Evolutionary conservation across 768 basidiomycete genomes (phyloP).

Genomic region (Trametes sanguinea): DNA sequence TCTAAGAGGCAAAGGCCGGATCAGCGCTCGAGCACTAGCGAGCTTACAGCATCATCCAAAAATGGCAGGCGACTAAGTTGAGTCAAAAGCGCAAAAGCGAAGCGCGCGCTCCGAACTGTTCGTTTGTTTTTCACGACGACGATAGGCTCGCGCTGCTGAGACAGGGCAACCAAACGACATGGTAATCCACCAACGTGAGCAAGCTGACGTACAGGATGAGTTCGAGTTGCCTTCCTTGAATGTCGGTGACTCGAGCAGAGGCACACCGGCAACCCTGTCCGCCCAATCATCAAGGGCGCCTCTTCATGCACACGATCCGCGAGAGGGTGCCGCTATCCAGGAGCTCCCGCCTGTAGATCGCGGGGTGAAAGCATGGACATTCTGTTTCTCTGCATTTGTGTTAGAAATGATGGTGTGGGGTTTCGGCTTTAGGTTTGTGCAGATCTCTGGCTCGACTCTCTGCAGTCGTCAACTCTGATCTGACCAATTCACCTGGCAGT

Average conservation of each 20-base stretch:
- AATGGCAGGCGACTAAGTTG: constrained; percentile 8
- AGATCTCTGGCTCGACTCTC: background rate
- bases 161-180: background rate
- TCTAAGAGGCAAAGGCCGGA: no score
- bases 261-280: constrained; percentile 5
- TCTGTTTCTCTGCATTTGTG: constrained; percentile 22
- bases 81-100: background rate
- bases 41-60: background rate
- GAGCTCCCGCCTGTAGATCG: constrained; percentile 25
- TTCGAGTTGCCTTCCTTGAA: background rate
- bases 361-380: constrained; percentile 27
- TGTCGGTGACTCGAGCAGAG: background rate
- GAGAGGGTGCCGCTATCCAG: constrained; percentile 19
- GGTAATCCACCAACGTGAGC: background rate
- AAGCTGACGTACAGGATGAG: background rate
- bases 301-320: constrained; percentile 5
- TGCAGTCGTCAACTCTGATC: background rate
- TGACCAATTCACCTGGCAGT: constrained; percentile 8
- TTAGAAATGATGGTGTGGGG: constrained; percentile 30
- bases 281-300: constrained; percentile 11
- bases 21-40: no score
- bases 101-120: background rate
- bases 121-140: background rate
- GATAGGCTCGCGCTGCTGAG: background rate
- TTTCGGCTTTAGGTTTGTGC: constrained; percentile 26